Evolutionary conservation across 148 eudicot genomes (phyloP).

Genomic region (Fallopia convolvulus): DNA sequence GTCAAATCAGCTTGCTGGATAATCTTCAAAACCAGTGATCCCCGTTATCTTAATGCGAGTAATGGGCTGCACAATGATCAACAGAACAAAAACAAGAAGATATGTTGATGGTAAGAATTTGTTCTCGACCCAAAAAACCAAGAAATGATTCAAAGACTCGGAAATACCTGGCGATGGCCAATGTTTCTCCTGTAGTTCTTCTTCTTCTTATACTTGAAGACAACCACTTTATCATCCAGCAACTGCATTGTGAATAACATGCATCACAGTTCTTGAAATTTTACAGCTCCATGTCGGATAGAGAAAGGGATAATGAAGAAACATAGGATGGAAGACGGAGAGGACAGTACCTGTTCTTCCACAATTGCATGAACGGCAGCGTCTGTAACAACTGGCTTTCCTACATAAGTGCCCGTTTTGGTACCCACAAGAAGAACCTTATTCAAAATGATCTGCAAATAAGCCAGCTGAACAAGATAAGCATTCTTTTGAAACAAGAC

Average conservation of each 20-base stretch:
- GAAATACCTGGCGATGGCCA: constrained; percentile 85
- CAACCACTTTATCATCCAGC: constrained; percentile 65
- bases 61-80: constrained; percentile 50
- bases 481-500: neutral
- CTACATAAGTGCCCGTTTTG: constrained; percentile 57
- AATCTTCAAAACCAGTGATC: constrained; percentile 6
- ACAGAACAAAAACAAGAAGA: neutral
- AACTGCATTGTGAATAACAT: constrained; percentile 31
- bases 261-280: neutral
- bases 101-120: too few relatives aligned
- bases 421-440: constrained; percentile 84
- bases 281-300: neutral
- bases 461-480: neutral
- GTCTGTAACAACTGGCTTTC: constrained; percentile 77
- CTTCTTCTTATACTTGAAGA: constrained; percentile 83
- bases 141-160: too few relatives aligned
- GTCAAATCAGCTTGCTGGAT: too few relatives aligned
- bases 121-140: too few relatives aligned
- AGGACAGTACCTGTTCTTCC: constrained; percentile 63
- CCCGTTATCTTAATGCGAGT: constrained; percentile 64
- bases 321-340: neutral
- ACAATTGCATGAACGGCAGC: constrained; percentile 84
- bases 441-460: constrained; percentile 61
- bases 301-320: neutral
- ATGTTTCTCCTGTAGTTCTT: constrained; percentile 81